phyloP scores from a whole-genome alignment of 768 basidiomycete genomes.

The Udeniomyces megalosporus region DNA sequence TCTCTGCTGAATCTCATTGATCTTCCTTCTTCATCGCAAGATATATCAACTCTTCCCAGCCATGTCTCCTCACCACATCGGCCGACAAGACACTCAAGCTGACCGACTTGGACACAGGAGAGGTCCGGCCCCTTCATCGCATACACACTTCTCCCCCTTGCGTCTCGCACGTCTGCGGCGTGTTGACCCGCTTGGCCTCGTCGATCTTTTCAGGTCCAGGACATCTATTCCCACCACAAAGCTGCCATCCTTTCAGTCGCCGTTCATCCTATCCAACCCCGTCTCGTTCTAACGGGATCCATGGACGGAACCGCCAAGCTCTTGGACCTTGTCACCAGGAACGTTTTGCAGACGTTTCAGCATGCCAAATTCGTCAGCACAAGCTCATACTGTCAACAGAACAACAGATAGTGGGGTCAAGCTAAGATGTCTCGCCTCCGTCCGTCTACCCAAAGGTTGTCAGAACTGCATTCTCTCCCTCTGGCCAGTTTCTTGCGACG shows the following conservation, averaged over 20 bases:
- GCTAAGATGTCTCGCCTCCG: too few relatives aligned
- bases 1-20: too few relatives aligned
- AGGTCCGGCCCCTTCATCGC: too few relatives aligned
- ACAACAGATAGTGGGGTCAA: too few relatives aligned
- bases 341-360: slow-evolving; percentile 14
- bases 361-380: slow-evolving; percentile 19
- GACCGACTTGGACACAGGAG: slow-evolving; percentile 15
- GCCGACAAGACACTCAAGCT: slow-evolving; percentile 24
- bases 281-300: slow-evolving; percentile 18
- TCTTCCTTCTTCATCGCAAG: not conserved
- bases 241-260: slow-evolving; percentile 20
- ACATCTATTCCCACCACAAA: slow-evolving; percentile 18
- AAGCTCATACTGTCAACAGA: too few relatives aligned
- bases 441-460: too few relatives aligned
- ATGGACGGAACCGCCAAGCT: slow-evolving; percentile 21
- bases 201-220: not conserved
- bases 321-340: slow-evolving; percentile 20
- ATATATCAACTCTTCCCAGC: not conserved
- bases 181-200: not conserved
- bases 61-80: slow-evolving; percentile 21
- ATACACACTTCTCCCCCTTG: too few relatives aligned
- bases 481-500: slow-evolving; percentile 18
- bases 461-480: slow-evolving; percentile 17
- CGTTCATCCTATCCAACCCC: slow-evolving; percentile 8
- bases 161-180: too few relatives aligned